phyloP scores from a whole-genome alignment of 306 rosid species.

The Parietaria judaica region DNA sequence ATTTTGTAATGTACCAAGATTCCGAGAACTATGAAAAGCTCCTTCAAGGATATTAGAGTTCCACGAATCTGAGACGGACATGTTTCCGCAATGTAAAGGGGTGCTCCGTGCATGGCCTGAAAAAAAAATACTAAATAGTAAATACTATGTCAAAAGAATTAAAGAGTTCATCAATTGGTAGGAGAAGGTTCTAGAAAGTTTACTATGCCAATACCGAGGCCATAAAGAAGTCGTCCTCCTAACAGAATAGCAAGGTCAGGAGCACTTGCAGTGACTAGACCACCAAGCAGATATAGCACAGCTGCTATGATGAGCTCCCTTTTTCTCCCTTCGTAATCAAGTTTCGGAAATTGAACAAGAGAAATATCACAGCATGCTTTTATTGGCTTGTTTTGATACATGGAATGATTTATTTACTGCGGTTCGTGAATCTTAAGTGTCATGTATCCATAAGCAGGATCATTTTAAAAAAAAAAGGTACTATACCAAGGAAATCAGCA shows the following conservation, averaged over 20 bases:
- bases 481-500: constrained; percentile 85
- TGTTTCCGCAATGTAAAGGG: constrained; percentile 93
- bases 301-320: constrained; percentile 74
- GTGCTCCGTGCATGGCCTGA: constrained; percentile 99
- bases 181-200: constrained; percentile 20
- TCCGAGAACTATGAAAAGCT: constrained; percentile 91
- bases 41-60: constrained; percentile 86
- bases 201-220: constrained; percentile 95
- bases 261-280: constrained; percentile 58
- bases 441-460: no score
- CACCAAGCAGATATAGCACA: constrained; percentile 51
- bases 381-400: background rate
- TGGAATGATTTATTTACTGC: no score
- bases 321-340: constrained; percentile 55
- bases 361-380: constrained; percentile 13
- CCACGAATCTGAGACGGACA: constrained; percentile 92
- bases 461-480: constrained; percentile 1
- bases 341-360: constrained; percentile 19
- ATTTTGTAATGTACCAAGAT: constrained; percentile 56
- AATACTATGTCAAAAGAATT: constrained; percentile 13
- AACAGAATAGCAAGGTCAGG: constrained; percentile 67
- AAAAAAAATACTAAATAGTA: constrained; percentile 1
- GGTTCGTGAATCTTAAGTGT: no score
- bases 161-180: background rate
- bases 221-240: constrained; percentile 78